Base-by-base conservation (phyloP, 2,329 filamentous ascomycete species). In the Epichloe glyceriae region DNA sequence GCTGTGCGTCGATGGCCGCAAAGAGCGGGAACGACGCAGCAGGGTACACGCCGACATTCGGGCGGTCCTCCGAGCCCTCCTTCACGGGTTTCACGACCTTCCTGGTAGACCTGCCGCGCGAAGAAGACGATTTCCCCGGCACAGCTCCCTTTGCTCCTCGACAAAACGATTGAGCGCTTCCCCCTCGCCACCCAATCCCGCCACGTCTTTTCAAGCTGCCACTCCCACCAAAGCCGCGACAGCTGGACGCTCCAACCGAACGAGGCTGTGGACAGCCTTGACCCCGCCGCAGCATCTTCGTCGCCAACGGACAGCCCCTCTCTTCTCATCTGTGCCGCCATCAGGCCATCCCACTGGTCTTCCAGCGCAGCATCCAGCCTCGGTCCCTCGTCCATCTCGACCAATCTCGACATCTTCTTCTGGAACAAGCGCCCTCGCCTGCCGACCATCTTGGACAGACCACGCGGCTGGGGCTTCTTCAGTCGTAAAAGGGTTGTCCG, bases 401-500 rank as follows among this genome's bases (percentile, higher is more conserved):
- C 54, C 1, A 71, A 58, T 15, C 59, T 59, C 45, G 67, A 52
- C 12, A 75, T 62, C 15, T 72, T 66, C 43, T 62, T 61, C 42
- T 71, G 64, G n/a, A 73, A 73, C 39, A 66, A 61, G 4, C 61
- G 53, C 17, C 75, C 63, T 58, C 78, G 79, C 47, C 76, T 68
- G 10, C 71, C 68, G 2, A 90, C 58, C 15, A 83, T 72, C 8
- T 75, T 67, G n/a, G 73, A 76, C 19, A 90, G 64, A n/a, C 66
- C 65, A 0, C 62, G 61, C 2, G 82, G 75, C 62, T 89, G 83
- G 4, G 82, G 81, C 62, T 85, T 86, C 54, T 70, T 73, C 43
- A 83, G 65, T 37, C 86, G 79, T 30, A 91, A 63, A 89, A 84
- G 0, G 84, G 78, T 22, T 82, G 65, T 26, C 72, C 73, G 40